Percentiles rank a stretch among this genome's conserved stretches.
These are phyloP conservation scores for Malus orientalis DNA, from an alignment of 306 rosid species.

Conservation along the genomic window DNA sequence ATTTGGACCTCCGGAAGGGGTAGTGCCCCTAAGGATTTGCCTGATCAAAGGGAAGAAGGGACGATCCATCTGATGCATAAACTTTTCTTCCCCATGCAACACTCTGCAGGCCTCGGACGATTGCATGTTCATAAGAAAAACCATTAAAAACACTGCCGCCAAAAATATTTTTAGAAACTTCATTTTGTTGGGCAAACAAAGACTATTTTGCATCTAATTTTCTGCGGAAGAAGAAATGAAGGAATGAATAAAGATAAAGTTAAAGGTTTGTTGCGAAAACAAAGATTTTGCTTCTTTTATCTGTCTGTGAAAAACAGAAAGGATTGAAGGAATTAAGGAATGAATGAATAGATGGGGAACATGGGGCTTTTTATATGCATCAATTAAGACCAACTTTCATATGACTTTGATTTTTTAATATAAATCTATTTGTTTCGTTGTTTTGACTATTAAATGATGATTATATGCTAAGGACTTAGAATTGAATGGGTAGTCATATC, in stretches of 20 bases:
- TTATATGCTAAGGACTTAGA: not conserved
- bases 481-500: not conserved
- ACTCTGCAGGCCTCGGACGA: constrained; percentile 3
- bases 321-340: not conserved
- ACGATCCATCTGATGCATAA: not conserved
- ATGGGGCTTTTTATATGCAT: not conserved
- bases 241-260: no score
- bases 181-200: not conserved
- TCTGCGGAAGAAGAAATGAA: no score
- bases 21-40: not conserved
- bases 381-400: not conserved
- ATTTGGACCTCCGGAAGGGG: not conserved
- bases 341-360: not conserved
- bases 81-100: not conserved
- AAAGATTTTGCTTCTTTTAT: no score
- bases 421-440: not conserved
- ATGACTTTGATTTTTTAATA: not conserved
- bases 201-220: not conserved
- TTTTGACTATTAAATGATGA: not conserved
- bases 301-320: not conserved
- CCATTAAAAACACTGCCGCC: not conserved
- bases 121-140: not conserved
- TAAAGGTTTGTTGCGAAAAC: not conserved
- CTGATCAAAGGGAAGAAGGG: not conserved
- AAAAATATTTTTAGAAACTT: not conserved